Conservation (phyloP, 2,329 filamentous ascomycete species). For the Stagonosporopsis cucurbitacearum region DNA sequence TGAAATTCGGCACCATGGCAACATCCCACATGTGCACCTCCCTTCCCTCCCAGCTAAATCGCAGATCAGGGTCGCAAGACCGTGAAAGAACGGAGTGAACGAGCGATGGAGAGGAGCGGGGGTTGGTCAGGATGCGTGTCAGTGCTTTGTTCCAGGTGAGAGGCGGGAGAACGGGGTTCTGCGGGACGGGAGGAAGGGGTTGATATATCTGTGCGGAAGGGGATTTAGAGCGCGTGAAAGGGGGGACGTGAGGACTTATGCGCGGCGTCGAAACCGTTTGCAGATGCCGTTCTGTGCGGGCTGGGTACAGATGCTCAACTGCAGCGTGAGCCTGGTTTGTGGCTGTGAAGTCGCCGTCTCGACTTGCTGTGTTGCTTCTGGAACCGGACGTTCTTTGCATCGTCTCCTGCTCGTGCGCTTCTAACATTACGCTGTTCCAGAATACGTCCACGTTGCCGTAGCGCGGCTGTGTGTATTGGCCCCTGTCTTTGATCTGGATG, state of each 20-base stretch:
- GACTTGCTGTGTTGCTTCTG: neutral
- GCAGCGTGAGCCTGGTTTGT: neutral
- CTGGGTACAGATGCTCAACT: neutral
- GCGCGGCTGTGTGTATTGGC: slow-evolving; percentile 17
- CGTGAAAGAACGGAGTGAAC: neutral
- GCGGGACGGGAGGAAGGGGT: neutral
- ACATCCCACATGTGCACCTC: neutral
- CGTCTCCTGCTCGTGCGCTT: slow-evolving; percentile 11
- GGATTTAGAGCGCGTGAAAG: no score
- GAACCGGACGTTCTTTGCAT: neutral
- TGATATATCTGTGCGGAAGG: no score
- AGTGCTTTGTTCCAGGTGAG: slow-evolving; percentile 18
- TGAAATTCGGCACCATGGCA: slow-evolving; percentile 36
- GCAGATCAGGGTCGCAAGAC: neutral
- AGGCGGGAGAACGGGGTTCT: neutral
- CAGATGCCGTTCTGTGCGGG: neutral
- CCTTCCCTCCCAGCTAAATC: neutral
- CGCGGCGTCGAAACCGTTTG: neutral
- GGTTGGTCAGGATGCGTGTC: slow-evolving; percentile 1
- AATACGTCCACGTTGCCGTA: slow-evolving; percentile 24
- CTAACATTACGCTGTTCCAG: slow-evolving; percentile 30
- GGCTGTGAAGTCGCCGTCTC: neutral
- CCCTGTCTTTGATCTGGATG: slow-evolving; percentile 23
- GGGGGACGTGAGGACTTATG: neutral
- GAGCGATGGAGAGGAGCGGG: slow-evolving; percentile 4